These are phyloP conservation scores for Gypsophila paniculata DNA, from an alignment of 179 eudicot species.

Conservation along the genomic window DNA sequence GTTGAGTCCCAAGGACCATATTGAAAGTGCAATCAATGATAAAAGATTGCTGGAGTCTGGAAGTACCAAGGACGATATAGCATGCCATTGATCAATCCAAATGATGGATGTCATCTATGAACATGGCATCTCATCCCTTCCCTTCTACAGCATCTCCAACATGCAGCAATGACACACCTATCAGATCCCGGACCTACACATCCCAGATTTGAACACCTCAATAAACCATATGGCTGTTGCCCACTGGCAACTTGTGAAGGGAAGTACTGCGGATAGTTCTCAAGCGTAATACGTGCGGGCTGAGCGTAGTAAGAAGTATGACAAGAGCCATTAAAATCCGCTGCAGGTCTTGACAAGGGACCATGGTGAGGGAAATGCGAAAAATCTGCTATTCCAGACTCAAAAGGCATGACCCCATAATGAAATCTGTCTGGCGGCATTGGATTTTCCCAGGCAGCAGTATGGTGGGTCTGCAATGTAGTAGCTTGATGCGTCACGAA, in stretches of 20 bases:
- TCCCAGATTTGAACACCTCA: conserved; percentile 29
- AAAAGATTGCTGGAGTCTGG: background rate
- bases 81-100: background rate
- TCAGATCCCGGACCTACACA: conserved; percentile 29
- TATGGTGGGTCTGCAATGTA: conserved; percentile 14
- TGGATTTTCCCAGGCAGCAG: conserved; percentile 30
- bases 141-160: conserved; percentile 37
- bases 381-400: conserved; percentile 12
- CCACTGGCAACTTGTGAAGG: conserved; percentile 11
- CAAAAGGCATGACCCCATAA: conserved; percentile 19
- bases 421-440: conserved; percentile 20
- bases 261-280: conserved; percentile 7
- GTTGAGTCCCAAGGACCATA: background rate
- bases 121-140: conserved; percentile 33
- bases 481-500: conserved; percentile 23
- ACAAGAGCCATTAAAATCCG: conserved; percentile 10
- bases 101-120: conserved; percentile 23
- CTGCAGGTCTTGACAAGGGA: conserved; percentile 11
- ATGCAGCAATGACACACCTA: conserved; percentile 30
- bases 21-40: background rate
- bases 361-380: conserved; percentile 15
- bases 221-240: conserved; percentile 13
- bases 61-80: background rate
- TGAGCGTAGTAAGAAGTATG: conserved; percentile 14
- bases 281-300: conserved; percentile 3